Conservation (phyloP, 169 alveolate genomes). For the Plasmodium fragile region DNA sequence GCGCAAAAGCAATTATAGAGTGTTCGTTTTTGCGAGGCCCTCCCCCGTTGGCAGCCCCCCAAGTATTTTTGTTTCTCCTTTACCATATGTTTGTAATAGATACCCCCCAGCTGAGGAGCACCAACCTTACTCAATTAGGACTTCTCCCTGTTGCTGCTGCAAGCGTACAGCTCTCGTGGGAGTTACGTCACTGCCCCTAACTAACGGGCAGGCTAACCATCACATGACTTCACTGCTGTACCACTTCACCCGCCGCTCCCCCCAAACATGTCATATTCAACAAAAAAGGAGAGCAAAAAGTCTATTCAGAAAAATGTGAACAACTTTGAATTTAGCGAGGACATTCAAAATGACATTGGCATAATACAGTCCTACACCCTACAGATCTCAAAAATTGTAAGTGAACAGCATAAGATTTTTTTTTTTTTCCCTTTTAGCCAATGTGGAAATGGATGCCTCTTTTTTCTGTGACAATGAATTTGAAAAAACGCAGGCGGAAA, state of each 20-base stretch:
- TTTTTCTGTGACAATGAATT: neutral
- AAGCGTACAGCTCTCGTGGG: neutral
- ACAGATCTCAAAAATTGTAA: conserved; percentile 53
- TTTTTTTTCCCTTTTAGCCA: neutral
- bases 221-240: neutral
- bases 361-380: conserved; percentile 43
- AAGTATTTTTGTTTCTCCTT: neutral
- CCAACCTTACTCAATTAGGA: neutral
- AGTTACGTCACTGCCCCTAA: neutral
- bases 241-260: neutral
- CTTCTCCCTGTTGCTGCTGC: neutral
- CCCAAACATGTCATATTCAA: conserved; percentile 71
- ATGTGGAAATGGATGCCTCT: neutral
- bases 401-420: neutral
- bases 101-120: neutral
- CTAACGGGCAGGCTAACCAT: neutral
- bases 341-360: conserved; percentile 57
- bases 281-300: conserved; percentile 13
- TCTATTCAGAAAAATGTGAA: neutral
- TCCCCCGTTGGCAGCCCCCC: neutral
- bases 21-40: neutral
- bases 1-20: neutral
- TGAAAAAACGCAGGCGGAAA: neutral
- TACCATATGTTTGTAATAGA: neutral
- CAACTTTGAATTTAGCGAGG: conserved; percentile 35